Base-by-base conservation (phyloP, 208 protist species). In the Acanthamoeba castellanii region DNA sequence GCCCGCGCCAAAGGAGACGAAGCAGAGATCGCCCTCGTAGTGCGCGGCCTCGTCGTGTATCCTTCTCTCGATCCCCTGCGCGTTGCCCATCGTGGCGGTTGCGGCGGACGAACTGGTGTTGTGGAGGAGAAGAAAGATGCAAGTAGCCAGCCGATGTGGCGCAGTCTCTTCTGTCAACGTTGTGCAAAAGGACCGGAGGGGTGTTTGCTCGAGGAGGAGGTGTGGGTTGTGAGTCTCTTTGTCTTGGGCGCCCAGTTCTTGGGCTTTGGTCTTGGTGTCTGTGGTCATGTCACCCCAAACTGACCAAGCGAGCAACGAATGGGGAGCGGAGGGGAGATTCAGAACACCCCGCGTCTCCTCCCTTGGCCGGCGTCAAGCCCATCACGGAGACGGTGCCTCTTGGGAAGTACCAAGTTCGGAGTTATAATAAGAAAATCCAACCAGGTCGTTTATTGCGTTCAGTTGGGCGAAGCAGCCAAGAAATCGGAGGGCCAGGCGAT, bases 11-110 rank as follows among this genome's bases (percentile, higher is more conserved):
- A 88, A 32, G n/a, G 81, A 88, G 50, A 57, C 16, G 50, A 88
- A 88, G 81, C 42, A 88, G 47, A 88, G 81, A 30, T 88, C 81
- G 6, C 81, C 81, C 42, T 55, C 52, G 81, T 55, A 88, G n/a
- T 55, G 22, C 30, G 81, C 0, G 50, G 50, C 81, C 25, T 88
- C 50, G 30, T 88, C 50, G 50, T 66, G 81, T 5, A 82, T 82
- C 72, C 81, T 55, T 55, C 81, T 64, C 81, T 88, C 81, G 5
- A 45, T 88, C 4, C 50, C 81, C 8, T 88, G 81, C 34, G 47
- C 34, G 81, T 88, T 88, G 42, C 81, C 81, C 81, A 88, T 88
- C 52, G 27, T 64, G 18, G 5, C 8, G 61, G 16, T 30, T 13
- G 25, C 3, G 61, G 25, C 14, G 14, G 25, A 78, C 42, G 70